Conservation (phyloP, 805 yeast species). For the Monosporozyma yasuniensis region DNA sequence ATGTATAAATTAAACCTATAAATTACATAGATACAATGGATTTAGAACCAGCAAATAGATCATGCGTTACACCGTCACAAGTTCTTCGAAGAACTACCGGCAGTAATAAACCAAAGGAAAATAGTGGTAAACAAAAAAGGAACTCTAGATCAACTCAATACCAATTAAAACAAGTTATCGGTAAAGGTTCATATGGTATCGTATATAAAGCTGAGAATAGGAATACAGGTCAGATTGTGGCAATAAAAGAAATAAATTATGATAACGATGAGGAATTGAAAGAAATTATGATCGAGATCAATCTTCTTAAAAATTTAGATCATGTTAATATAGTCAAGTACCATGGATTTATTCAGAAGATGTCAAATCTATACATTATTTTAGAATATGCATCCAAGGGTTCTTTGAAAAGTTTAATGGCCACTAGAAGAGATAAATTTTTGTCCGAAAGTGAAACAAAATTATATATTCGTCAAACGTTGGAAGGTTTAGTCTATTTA, state of each 20-base stretch:
- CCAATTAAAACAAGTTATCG: slow-evolving; percentile 55
- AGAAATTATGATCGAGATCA: slow-evolving; percentile 53
- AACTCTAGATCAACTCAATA: slow-evolving; percentile 26
- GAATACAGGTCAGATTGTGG: slow-evolving; percentile 59
- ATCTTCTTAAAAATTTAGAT: slow-evolving; percentile 62
- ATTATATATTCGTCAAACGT: slow-evolving; percentile 57
- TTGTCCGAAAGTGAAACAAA: slow-evolving; percentile 57
- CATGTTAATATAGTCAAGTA: slow-evolving; percentile 90
- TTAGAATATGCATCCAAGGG: slow-evolving; percentile 64
- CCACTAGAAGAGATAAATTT: slow-evolving; percentile 20
- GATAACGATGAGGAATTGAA: slow-evolving; percentile 67
- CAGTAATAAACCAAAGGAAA: background rate
- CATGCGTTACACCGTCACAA: slow-evolving; percentile 2
- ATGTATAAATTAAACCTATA: background rate
- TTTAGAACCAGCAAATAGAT: background rate
- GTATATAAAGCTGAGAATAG: slow-evolving; percentile 70
- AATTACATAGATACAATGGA: background rate
- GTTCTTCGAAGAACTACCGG: background rate
- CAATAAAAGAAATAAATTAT: slow-evolving; percentile 69
- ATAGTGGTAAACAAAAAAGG: background rate
- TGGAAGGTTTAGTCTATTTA: slow-evolving; percentile 60
- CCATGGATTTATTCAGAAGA: slow-evolving; percentile 75
- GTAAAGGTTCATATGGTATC: slow-evolving; percentile 86
- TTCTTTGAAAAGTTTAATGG: slow-evolving; percentile 41
- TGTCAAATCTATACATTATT: slow-evolving; percentile 64